Conservation (phyloP, 73 alveolate genomes). For the Symbiodinium natans region DNA sequence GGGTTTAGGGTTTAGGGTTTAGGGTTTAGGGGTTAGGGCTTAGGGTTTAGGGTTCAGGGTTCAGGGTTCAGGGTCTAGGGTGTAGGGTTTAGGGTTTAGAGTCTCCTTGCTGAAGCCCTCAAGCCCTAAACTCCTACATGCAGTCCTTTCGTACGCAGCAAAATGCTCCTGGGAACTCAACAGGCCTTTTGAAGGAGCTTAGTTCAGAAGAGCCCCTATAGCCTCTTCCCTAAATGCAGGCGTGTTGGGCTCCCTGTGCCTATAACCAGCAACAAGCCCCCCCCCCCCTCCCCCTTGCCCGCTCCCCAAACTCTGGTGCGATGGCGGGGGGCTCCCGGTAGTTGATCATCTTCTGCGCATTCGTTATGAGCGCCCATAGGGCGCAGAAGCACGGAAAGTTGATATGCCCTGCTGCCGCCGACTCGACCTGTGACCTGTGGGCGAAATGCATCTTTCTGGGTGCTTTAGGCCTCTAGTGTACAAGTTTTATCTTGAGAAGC, state of each 20-base stretch:
- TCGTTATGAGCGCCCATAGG: conserved; percentile 41
- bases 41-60: background rate
- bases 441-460: background rate
- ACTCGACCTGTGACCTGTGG: background rate
- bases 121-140: background rate
- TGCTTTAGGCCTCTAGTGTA: no score
- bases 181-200: background rate
- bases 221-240: background rate
- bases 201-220: background rate
- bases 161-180: no score
- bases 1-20: background rate
- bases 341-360: conserved; percentile 25
- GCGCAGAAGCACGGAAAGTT: background rate
- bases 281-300: no score
- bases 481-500: no score
- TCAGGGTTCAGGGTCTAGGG: no score
- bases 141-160: no score
- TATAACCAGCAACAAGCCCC: no score
- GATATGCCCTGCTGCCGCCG: background rate
- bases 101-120: no score
- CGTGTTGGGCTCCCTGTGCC: no score
- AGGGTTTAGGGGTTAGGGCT: no score
- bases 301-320: background rate
- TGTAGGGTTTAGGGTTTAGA: no score
- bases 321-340: conserved; percentile 27